Evolutionary conservation across 306 rosid genomes (phyloP).

Genomic region (Rosa persica): DNA sequence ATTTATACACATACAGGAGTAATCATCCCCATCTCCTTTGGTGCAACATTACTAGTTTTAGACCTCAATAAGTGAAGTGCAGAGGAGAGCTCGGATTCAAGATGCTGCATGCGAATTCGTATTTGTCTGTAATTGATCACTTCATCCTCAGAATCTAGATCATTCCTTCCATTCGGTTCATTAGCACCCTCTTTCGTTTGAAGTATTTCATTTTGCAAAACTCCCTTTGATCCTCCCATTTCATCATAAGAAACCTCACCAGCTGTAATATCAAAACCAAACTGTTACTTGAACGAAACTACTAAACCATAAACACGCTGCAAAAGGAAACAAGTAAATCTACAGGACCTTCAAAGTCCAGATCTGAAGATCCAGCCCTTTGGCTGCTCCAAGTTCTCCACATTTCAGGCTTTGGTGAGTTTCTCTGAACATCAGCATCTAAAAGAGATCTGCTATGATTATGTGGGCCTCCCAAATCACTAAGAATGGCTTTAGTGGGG

Average conservation of each 20-base stretch:
- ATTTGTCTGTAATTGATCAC: slow-evolving; percentile 42
- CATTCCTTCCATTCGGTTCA: slow-evolving; percentile 27
- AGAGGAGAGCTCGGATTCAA: slow-evolving; percentile 68
- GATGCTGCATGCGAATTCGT: slow-evolving; percentile 48
- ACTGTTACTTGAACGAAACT: slow-evolving; percentile 25
- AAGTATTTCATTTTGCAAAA: slow-evolving; percentile 36
- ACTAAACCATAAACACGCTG: slow-evolving; percentile 5
- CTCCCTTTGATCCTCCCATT: slow-evolving; percentile 30
- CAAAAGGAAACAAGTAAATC: slow-evolving; percentile 5
- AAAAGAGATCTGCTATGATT: slow-evolving; percentile 35
- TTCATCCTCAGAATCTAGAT: slow-evolving; percentile 31
- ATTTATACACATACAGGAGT: neutral
- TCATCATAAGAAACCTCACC: slow-evolving; percentile 52
- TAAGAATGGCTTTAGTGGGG: slow-evolving; percentile 22
- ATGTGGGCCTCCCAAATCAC: slow-evolving; percentile 36
- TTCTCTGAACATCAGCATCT: slow-evolving; percentile 32
- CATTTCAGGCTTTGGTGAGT: slow-evolving; percentile 44
- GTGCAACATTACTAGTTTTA: slow-evolving; percentile 28
- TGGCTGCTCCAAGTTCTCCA: slow-evolving; percentile 73
- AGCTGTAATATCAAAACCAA: slow-evolving; percentile 39
- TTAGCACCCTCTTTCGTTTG: slow-evolving; percentile 27
- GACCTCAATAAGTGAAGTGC: slow-evolving; percentile 52
- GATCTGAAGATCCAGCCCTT: slow-evolving; percentile 50
- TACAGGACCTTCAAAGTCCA: slow-evolving; percentile 64
- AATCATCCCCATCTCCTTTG: slow-evolving; percentile 38